Evolutionary conservation across 805 yeast species (phyloP), one percentile per base, ranked within the genome.

Genomic region (Nakazawaea peltata): DNA sequence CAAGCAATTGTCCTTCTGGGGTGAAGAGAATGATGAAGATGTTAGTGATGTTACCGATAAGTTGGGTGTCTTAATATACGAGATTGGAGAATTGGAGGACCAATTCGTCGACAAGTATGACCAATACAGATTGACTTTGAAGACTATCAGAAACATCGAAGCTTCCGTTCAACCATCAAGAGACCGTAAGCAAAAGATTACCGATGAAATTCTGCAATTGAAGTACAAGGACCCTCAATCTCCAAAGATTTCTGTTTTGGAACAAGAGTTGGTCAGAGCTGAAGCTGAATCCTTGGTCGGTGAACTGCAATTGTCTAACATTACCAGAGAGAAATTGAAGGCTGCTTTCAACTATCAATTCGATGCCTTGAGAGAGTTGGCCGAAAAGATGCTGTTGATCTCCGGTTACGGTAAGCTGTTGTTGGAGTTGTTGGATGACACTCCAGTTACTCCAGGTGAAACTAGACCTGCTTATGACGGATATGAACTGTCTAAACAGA

Each of bases 211-310:
- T 54, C 92, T 90, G 42, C 74, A 76, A 61, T 67, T 82, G 61
- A 81, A 83, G 63, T 81, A 82, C 69, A 82, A 82, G 65, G 87
- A 81, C 61, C 90, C 94, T 38, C 79, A 78, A 61, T 77, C 87
- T 28, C 77, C 86, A 70, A 82, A 81, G 67, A 78, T 84, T 45
- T 71, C 76, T 37, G 77, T 83, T 39, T 68, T 85, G 56, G 94
- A 85, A 66, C 94, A 85, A 60, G 94, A 84, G 61, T 69, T 84
- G 55, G 94, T 85, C 40, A 73, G 95, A 63, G 92, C 92, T 26
- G 94, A 85, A 64, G 94, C 94, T 37, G 94, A 85, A 63, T 79
- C 87, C 34, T 68, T 84, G 45, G 94, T 85, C 49, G 95, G 94
- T 33, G 94, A 84, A 65, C 94, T 94, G 21, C 95, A 85, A 66